phyloP scores from a whole-genome alignment of 768 basidiomycete species.

The Serendipita sp. region DNA sequence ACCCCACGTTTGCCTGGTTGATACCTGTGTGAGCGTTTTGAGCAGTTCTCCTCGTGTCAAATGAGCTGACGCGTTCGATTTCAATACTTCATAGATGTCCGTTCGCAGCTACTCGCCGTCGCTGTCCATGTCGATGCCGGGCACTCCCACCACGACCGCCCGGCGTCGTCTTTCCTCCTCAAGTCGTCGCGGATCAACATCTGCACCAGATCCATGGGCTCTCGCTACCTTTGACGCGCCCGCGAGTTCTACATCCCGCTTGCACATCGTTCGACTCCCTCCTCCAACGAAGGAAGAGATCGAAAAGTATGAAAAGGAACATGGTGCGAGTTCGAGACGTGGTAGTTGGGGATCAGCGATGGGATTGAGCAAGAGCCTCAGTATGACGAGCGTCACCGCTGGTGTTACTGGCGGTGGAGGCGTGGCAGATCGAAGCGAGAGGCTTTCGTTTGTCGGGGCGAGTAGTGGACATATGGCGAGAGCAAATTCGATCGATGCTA shows the following conservation, averaged over 20 bases:
- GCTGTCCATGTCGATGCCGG: slow-evolving; percentile 2
- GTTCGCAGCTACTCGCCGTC: slow-evolving; percentile 6
- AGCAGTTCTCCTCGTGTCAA: too few species aligned
- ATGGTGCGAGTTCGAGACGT: background rate
- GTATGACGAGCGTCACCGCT: background rate
- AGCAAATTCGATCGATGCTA: background rate
- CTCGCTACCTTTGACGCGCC: background rate
- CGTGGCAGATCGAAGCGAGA: background rate
- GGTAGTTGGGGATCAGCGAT: slow-evolving; percentile 1
- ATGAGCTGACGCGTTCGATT: too few species aligned
- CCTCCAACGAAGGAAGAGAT: slow-evolving; percentile 1
- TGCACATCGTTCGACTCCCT: slow-evolving; percentile 3
- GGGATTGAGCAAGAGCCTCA: background rate
- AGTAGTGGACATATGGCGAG: background rate
- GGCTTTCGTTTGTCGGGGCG: background rate
- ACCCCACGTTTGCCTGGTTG: too few species aligned
- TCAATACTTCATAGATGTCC: background rate
- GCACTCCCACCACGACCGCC: background rate
- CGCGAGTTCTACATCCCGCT: slow-evolving; percentile 4
- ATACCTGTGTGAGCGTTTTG: too few species aligned
- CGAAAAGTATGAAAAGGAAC: slow-evolving; percentile 4
- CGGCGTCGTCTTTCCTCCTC: background rate
- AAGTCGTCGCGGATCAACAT: slow-evolving; percentile 2
- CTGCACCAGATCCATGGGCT: slow-evolving; percentile 6
- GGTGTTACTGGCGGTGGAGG: too few species aligned